A percentile compares a stretch with the other conserved stretches of the same genome.
phyloP scores from a whole-genome alignment of 2,329 filamentous ascomycete species.

The Cytospora leucostoma region DNA sequence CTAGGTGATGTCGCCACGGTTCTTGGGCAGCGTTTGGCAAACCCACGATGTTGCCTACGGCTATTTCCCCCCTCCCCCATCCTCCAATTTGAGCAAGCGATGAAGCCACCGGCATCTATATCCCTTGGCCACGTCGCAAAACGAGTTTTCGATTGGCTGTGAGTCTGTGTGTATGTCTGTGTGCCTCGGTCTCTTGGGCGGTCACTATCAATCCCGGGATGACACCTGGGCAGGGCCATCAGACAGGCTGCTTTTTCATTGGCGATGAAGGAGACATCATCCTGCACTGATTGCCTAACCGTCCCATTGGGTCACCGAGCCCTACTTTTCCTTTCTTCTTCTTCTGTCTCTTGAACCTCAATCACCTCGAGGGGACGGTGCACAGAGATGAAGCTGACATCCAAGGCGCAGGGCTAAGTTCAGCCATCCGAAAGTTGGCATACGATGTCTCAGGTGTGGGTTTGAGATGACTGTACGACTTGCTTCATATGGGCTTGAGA shows the following conservation, averaged over 20 bases:
- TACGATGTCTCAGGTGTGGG: background rate
- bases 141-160: slow-evolving; percentile 3
- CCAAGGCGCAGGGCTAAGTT: background rate
- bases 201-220: background rate
- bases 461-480: background rate
- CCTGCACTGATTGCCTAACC: background rate
- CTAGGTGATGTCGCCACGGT: background rate
- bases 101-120: slow-evolving; percentile 2
- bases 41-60: slow-evolving; percentile 5
- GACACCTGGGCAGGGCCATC: background rate
- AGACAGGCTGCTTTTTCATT: background rate
- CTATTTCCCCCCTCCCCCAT: background rate
- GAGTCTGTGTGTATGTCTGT: background rate
- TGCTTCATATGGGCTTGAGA: background rate
- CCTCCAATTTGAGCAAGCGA: background rate
- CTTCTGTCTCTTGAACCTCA: no score
- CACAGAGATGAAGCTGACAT: slow-evolving; percentile 6
- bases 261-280: background rate
- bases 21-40: slow-evolving; percentile 10
- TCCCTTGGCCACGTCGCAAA: slow-evolving; percentile 1
- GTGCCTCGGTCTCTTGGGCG: background rate
- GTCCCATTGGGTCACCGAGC: background rate
- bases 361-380: background rate
- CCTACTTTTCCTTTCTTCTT: background rate
- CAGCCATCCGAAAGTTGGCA: background rate